Base-by-base conservation (phyloP, 129 eudicot genomes). In the Artemisia annua region DNA sequence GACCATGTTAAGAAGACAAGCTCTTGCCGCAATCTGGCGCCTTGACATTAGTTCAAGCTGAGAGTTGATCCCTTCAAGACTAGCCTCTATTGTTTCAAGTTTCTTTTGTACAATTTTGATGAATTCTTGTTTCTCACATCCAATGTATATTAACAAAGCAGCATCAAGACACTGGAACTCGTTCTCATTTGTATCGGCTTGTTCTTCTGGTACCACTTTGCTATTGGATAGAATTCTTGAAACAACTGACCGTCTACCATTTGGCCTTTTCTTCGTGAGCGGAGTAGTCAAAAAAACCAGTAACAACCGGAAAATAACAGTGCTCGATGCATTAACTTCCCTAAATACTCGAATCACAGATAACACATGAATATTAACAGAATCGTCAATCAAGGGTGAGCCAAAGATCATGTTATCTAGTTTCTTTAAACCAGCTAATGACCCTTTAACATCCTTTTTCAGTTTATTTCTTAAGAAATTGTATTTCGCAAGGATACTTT, bases 1-100 rank as follows among this genome's bases (percentile, higher is more conserved):
- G 66, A 86, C 20, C 57, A 80, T 55, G 71, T 80, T 84, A 26
- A 84, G 76, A 5, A 84, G 73, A 19, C 82, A 79, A 12, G 61
- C 79, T 50, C 87, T 63, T 8, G 77, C 67, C 35, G 61, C 58
- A 16, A 83, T 79, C 10, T 76, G 43, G 54, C 53, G 16, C 63
- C 79, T 83, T 10, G 69, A 83, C 52, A 80, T 18, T 68, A 50
- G 35, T 46, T 83, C 80, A 15, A 72, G 35, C 2, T 66, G 70
- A 56, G 67, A 75, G 46, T 68, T 62, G 52, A 80, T 7, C 61
- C 54, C 49, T 48, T 72, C 82, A 46, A 76, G 35, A 46, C 59
- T 69, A 7, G 11, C 55, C 56, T 80, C 85, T 46, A 77, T 57
- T 2, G 30, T 74, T 67, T 72, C 62, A 5, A 80, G 53, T 51